A percentile compares a stretch with the other conserved stretches of the same genome.
These are phyloP conservation scores for Lentinus polychrous DNA, from an alignment of 1,284 basidiomycete genomes.

Conservation along the genomic window DNA sequence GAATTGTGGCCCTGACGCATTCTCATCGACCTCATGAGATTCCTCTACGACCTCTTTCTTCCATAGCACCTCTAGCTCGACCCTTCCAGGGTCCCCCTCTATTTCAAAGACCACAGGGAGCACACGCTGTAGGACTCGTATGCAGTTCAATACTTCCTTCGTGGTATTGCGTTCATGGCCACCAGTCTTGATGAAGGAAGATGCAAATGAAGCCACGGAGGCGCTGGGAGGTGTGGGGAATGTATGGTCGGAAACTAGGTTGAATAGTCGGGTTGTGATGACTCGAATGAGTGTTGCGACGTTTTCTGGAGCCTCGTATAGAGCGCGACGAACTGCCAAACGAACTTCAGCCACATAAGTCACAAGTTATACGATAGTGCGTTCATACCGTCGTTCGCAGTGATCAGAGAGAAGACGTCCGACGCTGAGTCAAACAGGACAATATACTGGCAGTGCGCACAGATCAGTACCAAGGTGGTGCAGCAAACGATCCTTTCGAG, in stretches of 20 bases:
- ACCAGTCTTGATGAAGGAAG: slow-evolving; percentile 57
- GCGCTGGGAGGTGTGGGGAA: slow-evolving; percentile 61
- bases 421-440: slow-evolving; percentile 80
- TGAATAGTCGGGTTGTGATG: slow-evolving; percentile 71
- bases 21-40: slow-evolving; percentile 18
- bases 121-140: slow-evolving; percentile 82
- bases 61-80: slow-evolving; percentile 73
- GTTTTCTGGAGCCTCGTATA: slow-evolving; percentile 80
- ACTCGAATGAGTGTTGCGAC: slow-evolving; percentile 75
- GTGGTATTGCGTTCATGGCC: slow-evolving; percentile 56
- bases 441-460: slow-evolving; percentile 55
- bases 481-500: too few species aligned
- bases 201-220: slow-evolving; percentile 59
- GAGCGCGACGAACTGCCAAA: slow-evolving; percentile 65
- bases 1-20: slow-evolving; percentile 50
- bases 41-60: slow-evolving; percentile 41
- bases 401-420: slow-evolving; percentile 84
- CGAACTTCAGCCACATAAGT: neutral
- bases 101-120: slow-evolving; percentile 83
- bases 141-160: slow-evolving; percentile 81
- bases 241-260: slow-evolving; percentile 73
- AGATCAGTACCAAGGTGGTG: neutral
- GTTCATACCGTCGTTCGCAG: slow-evolving; percentile 74
- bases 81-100: slow-evolving; percentile 61
- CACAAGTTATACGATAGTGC: neutral